Evolutionary conservation across 2,329 filamentous ascomycete species (phyloP).

Genomic region (Acarospora socialis): DNA sequence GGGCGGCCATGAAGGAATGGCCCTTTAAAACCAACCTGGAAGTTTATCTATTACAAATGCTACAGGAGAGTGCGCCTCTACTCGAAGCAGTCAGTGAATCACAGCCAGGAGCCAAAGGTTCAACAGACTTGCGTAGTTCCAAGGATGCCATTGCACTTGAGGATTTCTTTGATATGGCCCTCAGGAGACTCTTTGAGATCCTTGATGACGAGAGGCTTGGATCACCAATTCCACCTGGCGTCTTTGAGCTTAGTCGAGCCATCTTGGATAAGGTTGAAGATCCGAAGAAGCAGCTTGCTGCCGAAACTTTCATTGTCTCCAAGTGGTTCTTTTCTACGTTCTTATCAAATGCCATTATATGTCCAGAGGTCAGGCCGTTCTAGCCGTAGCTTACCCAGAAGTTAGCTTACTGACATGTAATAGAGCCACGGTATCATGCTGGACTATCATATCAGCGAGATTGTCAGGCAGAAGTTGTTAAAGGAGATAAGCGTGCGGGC

Average conservation of each 20-base stretch:
- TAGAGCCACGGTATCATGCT: constrained; percentile 38
- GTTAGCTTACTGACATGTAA: constrained; percentile 30
- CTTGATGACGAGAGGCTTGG: constrained; percentile 79
- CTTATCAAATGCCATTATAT: constrained; percentile 66
- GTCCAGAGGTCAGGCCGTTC: constrained; percentile 56
- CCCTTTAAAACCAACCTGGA: constrained; percentile 80
- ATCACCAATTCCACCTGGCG: constrained; percentile 56
- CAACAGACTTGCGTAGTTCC: constrained; percentile 49
- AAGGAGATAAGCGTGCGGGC: constrained; percentile 66
- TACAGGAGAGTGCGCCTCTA: constrained; percentile 84
- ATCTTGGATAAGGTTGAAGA: constrained; percentile 63
- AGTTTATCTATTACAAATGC: constrained; percentile 84
- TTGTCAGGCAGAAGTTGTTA: constrained; percentile 63
- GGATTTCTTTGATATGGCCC: constrained; percentile 74
- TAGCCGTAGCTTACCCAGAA: constrained; percentile 11
- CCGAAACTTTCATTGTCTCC: constrained; percentile 70
- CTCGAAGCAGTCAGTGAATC: constrained; percentile 73
- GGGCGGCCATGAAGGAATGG: constrained; percentile 79
- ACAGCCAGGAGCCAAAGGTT: constrained; percentile 54
- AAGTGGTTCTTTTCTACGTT: constrained; percentile 90
- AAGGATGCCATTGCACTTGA: constrained; percentile 73
- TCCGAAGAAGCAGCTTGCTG: constrained; percentile 55
- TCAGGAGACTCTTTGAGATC: constrained; percentile 68
- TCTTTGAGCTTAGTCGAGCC: constrained; percentile 71
- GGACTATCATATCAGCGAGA: constrained; percentile 84